Conservation (phyloP, 1,139 yeast species). For the Hemisphaericaspora xylanilytica region DNA sequence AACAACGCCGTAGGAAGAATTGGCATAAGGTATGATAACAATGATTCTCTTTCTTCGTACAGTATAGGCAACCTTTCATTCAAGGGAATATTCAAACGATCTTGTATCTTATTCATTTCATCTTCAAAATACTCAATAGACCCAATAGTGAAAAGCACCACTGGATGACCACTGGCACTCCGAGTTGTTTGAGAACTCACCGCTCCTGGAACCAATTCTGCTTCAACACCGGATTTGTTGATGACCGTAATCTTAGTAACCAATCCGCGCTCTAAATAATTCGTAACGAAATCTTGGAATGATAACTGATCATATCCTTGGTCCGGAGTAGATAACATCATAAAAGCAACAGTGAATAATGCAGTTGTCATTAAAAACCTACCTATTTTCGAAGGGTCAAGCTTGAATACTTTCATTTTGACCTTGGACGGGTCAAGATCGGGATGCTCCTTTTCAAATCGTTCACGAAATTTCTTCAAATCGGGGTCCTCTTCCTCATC, state of each 20-base stretch:
- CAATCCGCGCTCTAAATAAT: conserved; percentile 38
- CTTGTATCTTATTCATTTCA: conserved; percentile 73
- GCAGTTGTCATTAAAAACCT: conserved; percentile 15
- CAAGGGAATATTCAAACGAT: conserved; percentile 78
- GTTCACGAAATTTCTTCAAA: conserved; percentile 15
- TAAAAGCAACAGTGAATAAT: conserved; percentile 15
- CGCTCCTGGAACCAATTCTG: conserved; percentile 42
- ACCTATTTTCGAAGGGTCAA: conserved; percentile 16
- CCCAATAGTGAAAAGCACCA: conserved; percentile 71
- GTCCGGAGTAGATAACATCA: conserved; percentile 11
- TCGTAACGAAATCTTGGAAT: conserved; percentile 45
- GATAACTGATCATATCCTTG: conserved; percentile 52
- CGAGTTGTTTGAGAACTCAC: too few species aligned
- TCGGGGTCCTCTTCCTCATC: conserved; percentile 12
- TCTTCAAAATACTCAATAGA: conserved; percentile 90
- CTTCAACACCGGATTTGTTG: conserved; percentile 37
- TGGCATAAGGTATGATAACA: too few species aligned
- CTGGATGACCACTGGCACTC: conserved; percentile 19
- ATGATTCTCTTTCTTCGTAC: too few species aligned
- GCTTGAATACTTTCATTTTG: conserved; percentile 31
- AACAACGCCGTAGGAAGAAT: conserved; percentile 80
- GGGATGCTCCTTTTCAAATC: conserved; percentile 32
- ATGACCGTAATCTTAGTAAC: conserved; percentile 38
- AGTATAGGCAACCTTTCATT: conserved; percentile 71
- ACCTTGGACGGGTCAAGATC: conserved; percentile 30